Conservation (phyloP, 2,329 filamentous ascomycete species). For the Rutstroemia sp. region DNA sequence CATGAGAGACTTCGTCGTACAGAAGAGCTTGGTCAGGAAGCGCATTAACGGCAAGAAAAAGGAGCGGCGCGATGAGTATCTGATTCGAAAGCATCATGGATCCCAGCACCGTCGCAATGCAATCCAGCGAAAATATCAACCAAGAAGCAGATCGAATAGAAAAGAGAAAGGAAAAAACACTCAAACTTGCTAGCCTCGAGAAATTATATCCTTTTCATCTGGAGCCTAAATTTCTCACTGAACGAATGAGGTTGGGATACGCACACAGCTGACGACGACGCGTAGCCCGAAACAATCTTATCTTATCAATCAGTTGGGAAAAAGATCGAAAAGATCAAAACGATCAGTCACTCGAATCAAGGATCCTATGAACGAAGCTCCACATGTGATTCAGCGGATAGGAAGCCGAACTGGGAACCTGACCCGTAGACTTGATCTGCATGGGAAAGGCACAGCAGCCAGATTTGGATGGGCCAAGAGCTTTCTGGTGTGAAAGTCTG, state of each 20-base stretch:
- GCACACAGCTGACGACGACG: slow-evolving; percentile 3
- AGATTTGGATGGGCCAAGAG: neutral
- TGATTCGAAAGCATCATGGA: neutral
- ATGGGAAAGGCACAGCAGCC: neutral
- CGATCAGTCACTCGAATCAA: too few relatives aligned
- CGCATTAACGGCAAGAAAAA: neutral
- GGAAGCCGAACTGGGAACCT: neutral
- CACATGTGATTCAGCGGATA: neutral
- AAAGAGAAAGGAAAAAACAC: neutral
- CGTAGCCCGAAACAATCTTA: neutral
- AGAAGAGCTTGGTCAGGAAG: neutral
- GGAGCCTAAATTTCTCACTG: neutral
- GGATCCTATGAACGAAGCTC: too few relatives aligned
- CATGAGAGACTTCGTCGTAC: neutral
- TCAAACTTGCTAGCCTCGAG: neutral
- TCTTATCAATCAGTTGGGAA: slow-evolving; percentile 6
- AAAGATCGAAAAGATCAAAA: neutral
- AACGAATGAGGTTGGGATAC: neutral
- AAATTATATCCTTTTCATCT: neutral
- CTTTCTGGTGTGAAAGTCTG: too few relatives aligned
- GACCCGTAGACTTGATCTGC: neutral
- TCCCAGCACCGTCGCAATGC: neutral
- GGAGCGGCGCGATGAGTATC: neutral
- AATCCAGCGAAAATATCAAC: neutral
- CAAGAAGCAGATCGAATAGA: neutral